A percentile compares a stretch with the other conserved stretches of the same genome.
These are phyloP conservation scores for Spizellomyces sp. DNA, from an alignment of 192 early-diverging fungal species.

Conservation along the genomic window DNA sequence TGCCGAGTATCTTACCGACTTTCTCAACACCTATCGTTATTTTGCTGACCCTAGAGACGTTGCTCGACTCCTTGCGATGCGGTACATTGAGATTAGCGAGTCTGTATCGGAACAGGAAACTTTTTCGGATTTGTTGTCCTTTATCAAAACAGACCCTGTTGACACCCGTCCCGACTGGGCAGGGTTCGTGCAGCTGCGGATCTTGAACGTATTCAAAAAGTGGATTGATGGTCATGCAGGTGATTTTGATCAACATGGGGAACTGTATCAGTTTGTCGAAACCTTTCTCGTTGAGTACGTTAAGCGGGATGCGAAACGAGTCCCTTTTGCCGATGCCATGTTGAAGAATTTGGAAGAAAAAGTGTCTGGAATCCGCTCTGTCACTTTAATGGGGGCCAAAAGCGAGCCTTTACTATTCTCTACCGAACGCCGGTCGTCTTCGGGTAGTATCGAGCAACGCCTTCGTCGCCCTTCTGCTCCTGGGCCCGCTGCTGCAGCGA, in stretches of 20 bases:
- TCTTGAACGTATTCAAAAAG: constrained; percentile 54
- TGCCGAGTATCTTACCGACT: constrained; percentile 61
- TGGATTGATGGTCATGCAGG: constrained; percentile 48
- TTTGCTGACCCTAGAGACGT: constrained; percentile 67
- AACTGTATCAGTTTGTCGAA: constrained; percentile 17
- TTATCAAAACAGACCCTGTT: background rate
- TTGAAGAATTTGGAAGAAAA: constrained; percentile 38
- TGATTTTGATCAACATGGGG: constrained; percentile 36
- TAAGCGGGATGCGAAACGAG: constrained; percentile 29
- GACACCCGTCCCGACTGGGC: constrained; percentile 24
- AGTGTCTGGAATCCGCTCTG: background rate
- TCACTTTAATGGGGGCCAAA: background rate
- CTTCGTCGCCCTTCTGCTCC: background rate
- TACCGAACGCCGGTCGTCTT: background rate
- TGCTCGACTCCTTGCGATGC: constrained; percentile 60
- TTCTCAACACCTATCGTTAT: constrained; percentile 68
- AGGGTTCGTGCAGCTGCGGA: constrained; percentile 37
- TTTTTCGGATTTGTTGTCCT: background rate
- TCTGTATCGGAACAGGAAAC: background rate
- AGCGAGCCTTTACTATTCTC: background rate
- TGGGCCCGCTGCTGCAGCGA: background rate
- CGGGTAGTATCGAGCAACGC: background rate
- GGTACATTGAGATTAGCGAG: constrained; percentile 57
- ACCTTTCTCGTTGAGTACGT: constrained; percentile 39
- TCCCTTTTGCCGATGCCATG: constrained; percentile 31